These are phyloP conservation scores for Ceratobasidium sp. DNA, from an alignment of 1,284 basidiomycete genomes.

Conservation along the genomic window DNA sequence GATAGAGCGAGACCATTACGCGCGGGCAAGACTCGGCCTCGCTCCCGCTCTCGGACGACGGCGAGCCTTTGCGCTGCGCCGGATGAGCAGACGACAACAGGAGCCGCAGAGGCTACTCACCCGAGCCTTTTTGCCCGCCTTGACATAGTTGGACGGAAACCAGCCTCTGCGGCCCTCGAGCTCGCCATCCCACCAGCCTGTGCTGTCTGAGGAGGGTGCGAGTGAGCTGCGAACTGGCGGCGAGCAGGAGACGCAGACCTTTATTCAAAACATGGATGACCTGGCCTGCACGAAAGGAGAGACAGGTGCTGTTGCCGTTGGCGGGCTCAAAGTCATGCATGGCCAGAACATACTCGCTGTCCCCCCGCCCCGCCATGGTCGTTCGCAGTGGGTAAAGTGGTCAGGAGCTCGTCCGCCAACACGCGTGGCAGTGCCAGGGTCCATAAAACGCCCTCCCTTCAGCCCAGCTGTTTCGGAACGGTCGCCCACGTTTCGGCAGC, in stretches of 20 bases:
- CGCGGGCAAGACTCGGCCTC: constrained; percentile 46
- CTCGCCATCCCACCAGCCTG: constrained; percentile 99
- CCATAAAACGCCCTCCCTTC: background rate
- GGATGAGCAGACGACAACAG: background rate
- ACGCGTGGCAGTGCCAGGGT: constrained; percentile 7
- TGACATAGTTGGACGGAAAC: constrained; percentile 92
- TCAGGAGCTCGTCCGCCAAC: background rate
- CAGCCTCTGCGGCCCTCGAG: constrained; percentile 89
- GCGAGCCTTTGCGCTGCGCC: background rate
- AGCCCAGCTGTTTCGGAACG: background rate
- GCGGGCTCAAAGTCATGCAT: constrained; percentile 87
- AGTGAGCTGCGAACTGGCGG: background rate
- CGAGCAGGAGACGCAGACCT: background rate
- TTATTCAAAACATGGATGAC: constrained; percentile 86
- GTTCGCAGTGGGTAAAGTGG: background rate
- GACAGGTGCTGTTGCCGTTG: constrained; percentile 78
- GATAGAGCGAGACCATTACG: constrained; percentile 67
- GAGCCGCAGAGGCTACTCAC: background rate
- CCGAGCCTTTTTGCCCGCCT: constrained; percentile 22
- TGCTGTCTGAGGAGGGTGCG: constrained; percentile 67
- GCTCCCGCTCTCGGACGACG: constrained; percentile 6
- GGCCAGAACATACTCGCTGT: constrained; percentile 70
- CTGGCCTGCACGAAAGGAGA: constrained; percentile 89
- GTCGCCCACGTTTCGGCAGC: background rate
- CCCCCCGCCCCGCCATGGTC: constrained; percentile 32